Evolutionary conservation across 2,329 filamentous ascomycete species (phyloP), one percentile per base, ranked within the genome.

Genomic region (Pyrenochaeta sp.): DNA sequence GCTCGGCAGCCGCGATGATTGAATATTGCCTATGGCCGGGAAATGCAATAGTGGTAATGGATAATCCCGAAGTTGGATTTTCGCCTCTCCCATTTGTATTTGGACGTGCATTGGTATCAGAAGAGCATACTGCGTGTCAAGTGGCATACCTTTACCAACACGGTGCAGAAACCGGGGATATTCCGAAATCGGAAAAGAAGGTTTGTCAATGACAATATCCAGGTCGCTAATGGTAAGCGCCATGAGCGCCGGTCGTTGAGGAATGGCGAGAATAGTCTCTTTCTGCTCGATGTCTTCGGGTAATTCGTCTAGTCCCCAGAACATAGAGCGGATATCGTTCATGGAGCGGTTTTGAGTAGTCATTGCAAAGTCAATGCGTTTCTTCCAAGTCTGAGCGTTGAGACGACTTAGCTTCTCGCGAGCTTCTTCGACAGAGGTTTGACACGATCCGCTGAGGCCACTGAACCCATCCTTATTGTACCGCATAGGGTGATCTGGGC

Each of bases 111-210:
- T 92, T 0, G 95, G 96, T 10, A 99, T 83, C 19, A 99, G 84
- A 22, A 99, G 83, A 9, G 92, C 89, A 75, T 98, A 99, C 71
- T 94, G 83, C 86, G 93, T 99, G 70, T 96, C 90, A 61, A 88
- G 84, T 0, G 95, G 95, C 88, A 99, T 96, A 0, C 95, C 95
- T 79, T 99, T 99, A n/a, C 95, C 95, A 56, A 98, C 89, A 47
- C 88, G 87, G 72, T 97, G 86, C 27, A 99, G 81, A 73, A 96
- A 99, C 15, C 90, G 86, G 0, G 94, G 91, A 53, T 94, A 87
- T 12, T 97, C 89, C 2, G 87, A 83, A 58, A 96, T 81, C 0
- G 93, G 90, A 73, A 99, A 99, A 0, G 91, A 94, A 0, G 95
- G 95, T 75, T 97, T 97, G 77, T 98, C 95, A 58, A 99, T 84